Conservation (phyloP, 1,284 basidiomycete species). For the Pseudozyma hubeiensis region DNA sequence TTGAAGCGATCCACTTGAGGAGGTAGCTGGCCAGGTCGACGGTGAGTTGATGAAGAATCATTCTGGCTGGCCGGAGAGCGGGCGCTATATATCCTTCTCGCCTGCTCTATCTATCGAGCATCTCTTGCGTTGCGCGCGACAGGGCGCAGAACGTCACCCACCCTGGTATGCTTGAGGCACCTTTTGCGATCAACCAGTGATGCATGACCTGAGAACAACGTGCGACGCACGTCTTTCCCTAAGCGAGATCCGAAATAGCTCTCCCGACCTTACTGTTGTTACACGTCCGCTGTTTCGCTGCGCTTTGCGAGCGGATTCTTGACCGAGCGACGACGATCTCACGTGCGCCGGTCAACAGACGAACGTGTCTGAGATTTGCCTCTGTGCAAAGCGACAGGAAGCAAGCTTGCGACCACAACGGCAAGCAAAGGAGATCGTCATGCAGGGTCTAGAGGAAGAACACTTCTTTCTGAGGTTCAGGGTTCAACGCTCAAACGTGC, state of each 20-base stretch:
- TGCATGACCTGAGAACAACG: background rate
- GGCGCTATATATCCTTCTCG: too few relatives aligned
- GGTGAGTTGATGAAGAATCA: background rate
- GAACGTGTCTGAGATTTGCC: too few relatives aligned
- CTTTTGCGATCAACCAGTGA: too few relatives aligned
- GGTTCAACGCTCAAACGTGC: background rate
- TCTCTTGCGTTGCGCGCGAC: too few relatives aligned
- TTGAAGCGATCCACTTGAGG: background rate
- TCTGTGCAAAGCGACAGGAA: too few relatives aligned
- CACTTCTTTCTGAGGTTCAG: background rate
- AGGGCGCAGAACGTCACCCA: too few relatives aligned
- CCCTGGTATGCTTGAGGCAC: too few relatives aligned
- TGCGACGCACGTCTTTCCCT: background rate
- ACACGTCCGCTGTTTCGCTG: too few relatives aligned
- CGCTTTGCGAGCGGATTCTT: too few relatives aligned
- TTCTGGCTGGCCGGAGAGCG: background rate
- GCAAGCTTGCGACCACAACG: too few relatives aligned
- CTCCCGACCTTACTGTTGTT: background rate
- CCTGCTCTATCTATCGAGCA: too few relatives aligned
- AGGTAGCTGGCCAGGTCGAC: slow-evolving; percentile 3
- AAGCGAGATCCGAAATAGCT: background rate
- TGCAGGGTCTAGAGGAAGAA: slow-evolving; percentile 2
- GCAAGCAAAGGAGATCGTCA: background rate
- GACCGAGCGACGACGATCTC: background rate
- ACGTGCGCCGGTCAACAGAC: background rate